phyloP scores from a whole-genome alignment of 2,329 filamentous ascomycete species.

The Lecanicillium sp. region DNA sequence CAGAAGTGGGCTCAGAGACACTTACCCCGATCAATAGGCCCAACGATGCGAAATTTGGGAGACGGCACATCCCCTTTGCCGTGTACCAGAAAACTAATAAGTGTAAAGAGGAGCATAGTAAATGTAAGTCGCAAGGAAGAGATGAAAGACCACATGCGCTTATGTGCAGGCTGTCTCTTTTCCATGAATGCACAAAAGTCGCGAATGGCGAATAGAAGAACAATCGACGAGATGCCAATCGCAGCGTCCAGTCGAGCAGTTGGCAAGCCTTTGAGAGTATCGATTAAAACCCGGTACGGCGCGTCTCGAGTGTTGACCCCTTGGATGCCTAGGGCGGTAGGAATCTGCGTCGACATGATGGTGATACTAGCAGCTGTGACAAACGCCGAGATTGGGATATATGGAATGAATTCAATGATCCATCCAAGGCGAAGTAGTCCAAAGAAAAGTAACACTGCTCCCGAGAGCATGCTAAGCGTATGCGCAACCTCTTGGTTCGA shows the following conservation, averaged over 20 bases:
- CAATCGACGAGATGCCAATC: slow-evolving; percentile 60
- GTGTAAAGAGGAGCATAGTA: slow-evolving; percentile 65
- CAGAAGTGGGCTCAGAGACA: background rate
- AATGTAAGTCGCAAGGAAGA: slow-evolving; percentile 70
- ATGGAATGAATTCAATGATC: slow-evolving; percentile 43
- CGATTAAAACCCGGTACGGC: slow-evolving; percentile 36
- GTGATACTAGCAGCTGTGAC: slow-evolving; percentile 43
- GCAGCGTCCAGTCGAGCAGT: slow-evolving; percentile 56
- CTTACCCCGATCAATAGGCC: slow-evolving; percentile 53
- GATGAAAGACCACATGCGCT: slow-evolving; percentile 62
- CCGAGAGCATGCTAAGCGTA: slow-evolving; percentile 35
- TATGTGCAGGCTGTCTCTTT: slow-evolving; percentile 48
- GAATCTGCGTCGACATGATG: slow-evolving; percentile 40
- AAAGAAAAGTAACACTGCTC: slow-evolving; percentile 33
- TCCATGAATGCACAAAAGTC: slow-evolving; percentile 51
- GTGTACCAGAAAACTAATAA: slow-evolving; percentile 64
- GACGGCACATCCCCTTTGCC: slow-evolving; percentile 37
- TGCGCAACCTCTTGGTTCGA: slow-evolving; percentile 32
- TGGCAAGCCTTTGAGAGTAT: slow-evolving; percentile 30
- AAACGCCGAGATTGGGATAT: slow-evolving; percentile 41
- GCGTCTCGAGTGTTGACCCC: slow-evolving; percentile 35
- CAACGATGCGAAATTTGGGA: slow-evolving; percentile 51
- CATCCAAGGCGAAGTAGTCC: slow-evolving; percentile 40
- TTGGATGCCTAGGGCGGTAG: slow-evolving; percentile 32
- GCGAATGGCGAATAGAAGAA: slow-evolving; percentile 58